Conservation (phyloP, 2,329 filamentous ascomycete genomes). For the Neonectria ditissima region DNA sequence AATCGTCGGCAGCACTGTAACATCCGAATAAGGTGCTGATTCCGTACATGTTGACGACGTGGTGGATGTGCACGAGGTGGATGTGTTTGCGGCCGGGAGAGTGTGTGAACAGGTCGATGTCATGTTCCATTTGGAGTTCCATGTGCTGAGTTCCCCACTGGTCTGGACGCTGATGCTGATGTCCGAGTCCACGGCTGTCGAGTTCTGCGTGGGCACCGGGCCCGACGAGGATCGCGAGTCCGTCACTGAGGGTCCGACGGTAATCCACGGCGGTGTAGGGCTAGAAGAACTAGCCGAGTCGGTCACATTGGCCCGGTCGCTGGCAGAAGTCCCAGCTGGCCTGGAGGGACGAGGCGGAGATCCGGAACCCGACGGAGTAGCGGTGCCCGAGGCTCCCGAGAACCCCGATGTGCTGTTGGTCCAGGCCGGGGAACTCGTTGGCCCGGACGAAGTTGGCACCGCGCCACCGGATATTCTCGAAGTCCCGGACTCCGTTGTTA, state of each 20-base stretch:
- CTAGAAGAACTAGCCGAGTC: conserved; percentile 3
- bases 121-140: conserved; percentile 23
- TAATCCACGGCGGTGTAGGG: conserved; percentile 9
- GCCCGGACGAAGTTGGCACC: conserved; percentile 22
- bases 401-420: conserved; percentile 32
- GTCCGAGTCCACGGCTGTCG: conserved; percentile 27
- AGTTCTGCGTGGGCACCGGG: conserved; percentile 30
- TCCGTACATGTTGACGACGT: conserved; percentile 35
- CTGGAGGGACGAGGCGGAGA: conserved; percentile 11
- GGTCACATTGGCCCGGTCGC: conserved; percentile 16
- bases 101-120: conserved; percentile 20
- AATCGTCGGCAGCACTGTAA: conserved; percentile 2
- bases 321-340: conserved; percentile 4
- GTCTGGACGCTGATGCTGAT: conserved; percentile 21
- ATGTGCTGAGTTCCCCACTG: conserved; percentile 9
- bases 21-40: conserved; percentile 7
- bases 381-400: conserved; percentile 28
- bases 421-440: conserved; percentile 28
- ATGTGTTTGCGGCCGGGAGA: conserved; percentile 1
- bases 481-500: conserved; percentile 24
- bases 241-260: conserved; percentile 26
- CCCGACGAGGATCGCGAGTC: conserved; percentile 18
- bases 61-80: conserved; percentile 28
- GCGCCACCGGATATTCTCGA: conserved; percentile 33
- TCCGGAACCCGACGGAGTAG: conserved; percentile 18